Evolutionary conservation across 441 rosid genomes (phyloP).

Genomic region (Theobroma grandiflorum): DNA sequence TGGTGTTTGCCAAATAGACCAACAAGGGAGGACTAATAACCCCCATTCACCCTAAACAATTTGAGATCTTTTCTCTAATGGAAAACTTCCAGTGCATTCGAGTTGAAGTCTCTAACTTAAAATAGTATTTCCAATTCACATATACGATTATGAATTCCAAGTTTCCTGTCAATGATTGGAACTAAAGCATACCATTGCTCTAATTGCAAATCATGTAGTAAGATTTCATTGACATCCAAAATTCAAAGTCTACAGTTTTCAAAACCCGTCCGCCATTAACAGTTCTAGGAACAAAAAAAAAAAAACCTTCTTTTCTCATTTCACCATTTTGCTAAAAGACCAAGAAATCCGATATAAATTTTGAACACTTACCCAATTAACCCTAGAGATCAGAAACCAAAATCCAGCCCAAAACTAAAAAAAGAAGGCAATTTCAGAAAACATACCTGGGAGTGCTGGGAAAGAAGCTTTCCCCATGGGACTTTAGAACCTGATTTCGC

Average conservation of each 20-base stretch:
- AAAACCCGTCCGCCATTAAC: neutral
- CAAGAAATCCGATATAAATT: neutral
- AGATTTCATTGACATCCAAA: neutral
- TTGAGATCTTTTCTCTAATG: neutral
- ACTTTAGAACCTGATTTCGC: conserved; percentile 52
- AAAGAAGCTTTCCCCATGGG: conserved; percentile 95
- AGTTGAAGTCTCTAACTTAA: neutral
- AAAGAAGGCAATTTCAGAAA: neutral
- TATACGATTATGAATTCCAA: neutral
- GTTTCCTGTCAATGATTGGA: neutral
- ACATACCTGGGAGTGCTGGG: conserved; percentile 83
- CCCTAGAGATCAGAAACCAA: conserved; percentile 17
- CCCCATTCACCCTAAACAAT: conserved; percentile 10
- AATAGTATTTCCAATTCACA: conserved; percentile 9
- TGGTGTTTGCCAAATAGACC: neutral
- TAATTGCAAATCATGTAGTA: neutral
- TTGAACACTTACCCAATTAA: conserved; percentile 3
- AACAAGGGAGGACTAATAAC: neutral
- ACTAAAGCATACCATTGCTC: neutral
- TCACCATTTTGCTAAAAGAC: neutral
- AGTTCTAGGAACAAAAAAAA: neutral
- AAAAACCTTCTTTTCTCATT: neutral
- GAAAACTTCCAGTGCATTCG: neutral
- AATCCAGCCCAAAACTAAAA: conserved; percentile 9
- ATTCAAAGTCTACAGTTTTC: neutral